A percentile compares a stretch with the other conserved stretches of the same genome.
These are phyloP conservation scores for Lactarius akahatsu DNA, from an alignment of 768 basidiomycete genomes.

Conservation along the genomic window DNA sequence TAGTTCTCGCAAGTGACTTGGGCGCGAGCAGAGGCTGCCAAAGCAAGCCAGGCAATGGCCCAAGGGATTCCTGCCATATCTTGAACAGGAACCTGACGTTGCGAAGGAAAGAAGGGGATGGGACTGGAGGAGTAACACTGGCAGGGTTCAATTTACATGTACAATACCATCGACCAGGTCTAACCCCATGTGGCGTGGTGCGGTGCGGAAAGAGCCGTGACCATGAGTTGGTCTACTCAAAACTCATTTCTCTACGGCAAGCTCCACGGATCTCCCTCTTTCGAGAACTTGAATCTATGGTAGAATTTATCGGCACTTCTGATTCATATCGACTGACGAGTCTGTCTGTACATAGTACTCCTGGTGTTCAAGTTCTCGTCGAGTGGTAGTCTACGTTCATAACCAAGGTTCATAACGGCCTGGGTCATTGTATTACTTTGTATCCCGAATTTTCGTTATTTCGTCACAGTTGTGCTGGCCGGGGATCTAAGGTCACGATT, in stretches of 20 bases:
- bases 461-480: no score
- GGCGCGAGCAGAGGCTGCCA: conserved; percentile 13
- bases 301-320: no score
- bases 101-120: background rate
- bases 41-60: background rate
- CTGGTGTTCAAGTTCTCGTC: no score
- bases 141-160: background rate
- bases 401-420: background rate
- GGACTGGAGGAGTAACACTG: background rate
- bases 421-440: background rate
- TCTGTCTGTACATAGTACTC: no score
- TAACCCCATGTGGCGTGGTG: background rate
- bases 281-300: no score
- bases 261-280: no score
- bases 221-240: background rate
- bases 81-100: background rate
- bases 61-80: conserved; percentile 7
- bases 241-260: no score
- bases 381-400: no score
- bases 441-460: no score
- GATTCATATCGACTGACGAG: no score
- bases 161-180: background rate
- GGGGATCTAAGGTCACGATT: no score
- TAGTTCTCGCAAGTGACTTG: conserved; percentile 63
- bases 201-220: background rate